Base-by-base conservation (phyloP, 768 basidiomycete genomes). In the Kwoniella dendrophila region DNA sequence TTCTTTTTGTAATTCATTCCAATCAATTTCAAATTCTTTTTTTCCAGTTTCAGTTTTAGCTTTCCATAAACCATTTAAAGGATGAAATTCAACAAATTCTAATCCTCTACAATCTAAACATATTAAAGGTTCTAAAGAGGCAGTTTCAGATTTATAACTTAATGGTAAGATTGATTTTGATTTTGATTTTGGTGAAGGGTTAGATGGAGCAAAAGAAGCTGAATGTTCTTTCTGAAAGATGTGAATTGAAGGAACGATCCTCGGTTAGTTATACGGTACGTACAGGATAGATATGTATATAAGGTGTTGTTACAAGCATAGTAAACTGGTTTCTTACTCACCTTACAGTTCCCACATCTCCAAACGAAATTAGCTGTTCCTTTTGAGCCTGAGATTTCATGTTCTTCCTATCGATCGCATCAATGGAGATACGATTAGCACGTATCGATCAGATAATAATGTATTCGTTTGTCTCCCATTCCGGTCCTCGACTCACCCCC, bases 301-400 rank as follows among this genome's bases (percentile, higher is more conserved):
- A 20, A 51, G 20, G 50, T 18, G 14, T 51, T 30, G 50, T 26
- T 5, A 6, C 20, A 10, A 29, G 29, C 27, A 51, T 7, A 36
- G 7, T 36, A 36, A 8, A 8, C 34, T 36, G 18, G 18, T 6
- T 11, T 5, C 11, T 14, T 12, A 66, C 71, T 41, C 30, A 79
- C 78, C 63, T 79, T 79, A 61, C 78, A 79, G 27, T 75, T 61
- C 8, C 62, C 54, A 62, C 78, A 79, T 45, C 73, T 38, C 73
- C 73, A 79, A 20, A 72, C 78, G 53, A 79, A 79, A 56, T 75
- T 60, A 4, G 78, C 78, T 33, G 64, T 66, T 12, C 78, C 78
- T 50, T 73, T 71, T 20, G 78, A 79, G 24, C 76, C 76, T 4
- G 76, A 72, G 0, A 79, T 69, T 56, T 79, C 78, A 4, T 56